These are phyloP conservation scores for Cercospora janseana DNA, from an alignment of 2,329 filamentous ascomycete species.

Conservation along the genomic window DNA sequence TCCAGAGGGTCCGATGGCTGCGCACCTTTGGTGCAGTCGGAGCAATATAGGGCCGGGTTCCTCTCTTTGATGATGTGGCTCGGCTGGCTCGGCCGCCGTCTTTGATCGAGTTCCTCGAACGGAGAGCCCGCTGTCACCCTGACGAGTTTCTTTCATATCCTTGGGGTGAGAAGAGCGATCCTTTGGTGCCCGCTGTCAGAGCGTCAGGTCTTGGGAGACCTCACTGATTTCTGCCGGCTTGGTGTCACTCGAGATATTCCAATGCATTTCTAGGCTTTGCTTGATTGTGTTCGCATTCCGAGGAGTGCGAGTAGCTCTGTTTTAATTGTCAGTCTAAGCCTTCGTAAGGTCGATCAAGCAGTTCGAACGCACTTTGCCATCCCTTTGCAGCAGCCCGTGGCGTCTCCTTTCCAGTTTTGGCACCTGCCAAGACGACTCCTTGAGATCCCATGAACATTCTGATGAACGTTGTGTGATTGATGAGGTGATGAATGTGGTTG, in stretches of 20 bases:
- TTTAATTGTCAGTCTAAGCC: neutral
- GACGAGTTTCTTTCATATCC: no score
- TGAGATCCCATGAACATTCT: slow-evolving; percentile 8
- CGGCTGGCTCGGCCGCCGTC: neutral
- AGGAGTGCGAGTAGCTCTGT: slow-evolving; percentile 5
- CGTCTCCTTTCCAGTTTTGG: neutral
- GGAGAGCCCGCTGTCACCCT: no score
- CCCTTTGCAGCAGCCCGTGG: neutral
- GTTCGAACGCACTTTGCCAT: neutral
- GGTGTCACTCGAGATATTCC: no score
- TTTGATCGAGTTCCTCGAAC: neutral
- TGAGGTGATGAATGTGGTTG: neutral
- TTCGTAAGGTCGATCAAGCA: neutral
- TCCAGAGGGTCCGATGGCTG: no score
- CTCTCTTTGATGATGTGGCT: no score
- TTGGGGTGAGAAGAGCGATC: no score
- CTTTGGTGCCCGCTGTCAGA: no score
- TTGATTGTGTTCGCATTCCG: slow-evolving; percentile 5
- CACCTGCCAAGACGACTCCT: slow-evolving; percentile 4
- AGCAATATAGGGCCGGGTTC: no score
- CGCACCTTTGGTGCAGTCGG: no score
- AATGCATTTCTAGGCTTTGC: slow-evolving; percentile 1
- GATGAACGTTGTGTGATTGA: neutral
- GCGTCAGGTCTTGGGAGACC: no score
- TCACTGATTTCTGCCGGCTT: no score